phyloP scores from a whole-genome alignment of 1,139 yeast genomes.

The Taphrina flavorubra region DNA sequence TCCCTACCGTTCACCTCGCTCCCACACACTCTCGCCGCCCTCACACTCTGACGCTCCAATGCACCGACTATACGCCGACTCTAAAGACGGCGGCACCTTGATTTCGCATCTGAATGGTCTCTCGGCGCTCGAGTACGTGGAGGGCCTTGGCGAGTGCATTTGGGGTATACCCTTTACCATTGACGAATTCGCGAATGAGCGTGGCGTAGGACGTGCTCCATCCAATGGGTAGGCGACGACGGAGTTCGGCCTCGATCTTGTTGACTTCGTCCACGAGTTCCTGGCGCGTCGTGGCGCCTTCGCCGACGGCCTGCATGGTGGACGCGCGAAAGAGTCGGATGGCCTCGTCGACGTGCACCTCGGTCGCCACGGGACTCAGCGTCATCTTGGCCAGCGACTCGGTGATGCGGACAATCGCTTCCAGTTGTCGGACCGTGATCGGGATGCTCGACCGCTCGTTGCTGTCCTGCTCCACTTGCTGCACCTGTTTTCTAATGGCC shows the following conservation, averaged over 20 bases:
- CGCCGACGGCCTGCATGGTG: constrained; percentile 96
- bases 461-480: constrained; percentile 77
- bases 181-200: constrained; percentile 81
- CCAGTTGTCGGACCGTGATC: constrained; percentile 94
- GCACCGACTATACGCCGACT: constrained; percentile 62
- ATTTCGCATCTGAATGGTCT: constrained; percentile 81
- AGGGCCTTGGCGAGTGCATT: constrained; percentile 85
- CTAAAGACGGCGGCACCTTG: constrained; percentile 87
- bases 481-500: constrained; percentile 82
- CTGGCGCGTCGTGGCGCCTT: constrained; percentile 65
- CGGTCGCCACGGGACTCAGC: constrained; percentile 81
- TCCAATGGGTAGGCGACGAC: constrained; percentile 92
- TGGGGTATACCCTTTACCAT: constrained; percentile 64
- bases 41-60: constrained; percentile 16
- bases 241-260: constrained; percentile 79
- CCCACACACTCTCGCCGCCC: too few species aligned
- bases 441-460: constrained; percentile 95
- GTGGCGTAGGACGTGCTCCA: constrained; percentile 93
- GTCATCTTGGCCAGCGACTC: constrained; percentile 91
- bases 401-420: constrained; percentile 94
- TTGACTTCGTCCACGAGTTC: constrained; percentile 72
- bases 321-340: constrained; percentile 93
- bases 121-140: constrained; percentile 81
- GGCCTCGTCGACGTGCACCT: constrained; percentile 93
- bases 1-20: too few species aligned